Base-by-base conservation (phyloP, 2,329 filamentous ascomycete genomes). In the Capronia americana region DNA sequence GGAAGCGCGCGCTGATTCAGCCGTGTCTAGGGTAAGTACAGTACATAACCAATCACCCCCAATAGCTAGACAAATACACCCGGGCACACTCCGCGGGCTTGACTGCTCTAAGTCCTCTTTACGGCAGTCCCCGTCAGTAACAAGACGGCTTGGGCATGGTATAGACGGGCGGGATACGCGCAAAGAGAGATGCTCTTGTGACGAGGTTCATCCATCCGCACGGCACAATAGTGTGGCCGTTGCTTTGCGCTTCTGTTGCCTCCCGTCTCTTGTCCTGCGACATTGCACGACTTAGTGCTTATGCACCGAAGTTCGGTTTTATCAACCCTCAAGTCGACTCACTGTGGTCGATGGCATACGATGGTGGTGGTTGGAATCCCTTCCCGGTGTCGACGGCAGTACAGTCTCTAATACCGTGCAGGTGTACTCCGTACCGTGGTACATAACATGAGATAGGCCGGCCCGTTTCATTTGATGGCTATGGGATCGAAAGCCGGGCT, bases 311-410 rank as follows among this genome's bases (percentile, higher is more conserved):
- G 2, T 0, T 34, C 44, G 44, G 44, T 20, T 20, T n/a, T 48
- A 48, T 48, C 44, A 48, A 48, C 32, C 44, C 44, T 48, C 44
- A 48, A 12, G 44, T 23, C 44, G 44, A n/a, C 44, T 20, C 44
- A 20, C 44, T 4, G 3, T 8, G 44, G 44, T 20, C 17, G 17
- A 48, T 48, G 20, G 6, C 6, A 20, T 48, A 23, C 44, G 6
- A 20, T 48, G 44, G 23, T n/a, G 44, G 44, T 3, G 23, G n/a
- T 23, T 48, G 32, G 10, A 34, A 34, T 2, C 2, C 30, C n/a
- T n/a, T 11, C 32, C 32, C 32, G 8, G 32, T 4, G 10, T 11
- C 32, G 10, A 34, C 10, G 32, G 10, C 10, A 11, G 10, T 32
- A 34, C 32, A 34, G 32, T 34, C 32, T 34, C 32, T 6, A 30